Evolutionary conservation across 2,329 filamentous ascomycete genomes (phyloP).

Genomic region (Didymella arachidicola): DNA sequence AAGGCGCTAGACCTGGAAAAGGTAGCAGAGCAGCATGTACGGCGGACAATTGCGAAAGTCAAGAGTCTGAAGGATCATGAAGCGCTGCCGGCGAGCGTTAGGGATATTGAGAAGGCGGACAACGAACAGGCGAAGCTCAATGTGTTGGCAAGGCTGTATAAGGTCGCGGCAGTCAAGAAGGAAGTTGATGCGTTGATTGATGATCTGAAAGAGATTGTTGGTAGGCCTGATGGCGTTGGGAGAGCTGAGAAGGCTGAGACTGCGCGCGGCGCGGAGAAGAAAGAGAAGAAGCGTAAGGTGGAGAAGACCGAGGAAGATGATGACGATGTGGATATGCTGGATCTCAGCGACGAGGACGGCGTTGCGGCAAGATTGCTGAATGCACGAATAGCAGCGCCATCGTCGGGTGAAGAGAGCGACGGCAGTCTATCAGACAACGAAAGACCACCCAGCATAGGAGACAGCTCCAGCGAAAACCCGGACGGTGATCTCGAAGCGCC

Average conservation of each 20-base stretch:
- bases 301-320: conserved; percentile 1
- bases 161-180: conserved; percentile 65
- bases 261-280: conserved; percentile 21
- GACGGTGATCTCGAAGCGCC: conserved; percentile 32
- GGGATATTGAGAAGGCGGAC: conserved; percentile 49
- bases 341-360: conserved; percentile 40
- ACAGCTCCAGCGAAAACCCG: conserved; percentile 33
- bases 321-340: conserved; percentile 30
- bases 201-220: conserved; percentile 52
- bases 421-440: conserved; percentile 38
- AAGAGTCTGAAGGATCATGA: conserved; percentile 64
- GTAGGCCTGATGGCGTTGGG: conserved; percentile 9
- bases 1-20: conserved; percentile 63
- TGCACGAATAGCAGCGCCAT: conserved; percentile 52
- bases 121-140: conserved; percentile 61
- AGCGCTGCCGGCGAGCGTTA: conserved; percentile 53
- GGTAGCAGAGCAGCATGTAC: conserved; percentile 62
- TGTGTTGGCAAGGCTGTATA: conserved; percentile 66
- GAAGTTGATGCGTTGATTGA: conserved; percentile 58
- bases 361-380: conserved; percentile 48
- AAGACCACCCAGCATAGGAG: conserved; percentile 43
- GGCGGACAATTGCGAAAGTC: conserved; percentile 64
- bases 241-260: conserved; percentile 1
- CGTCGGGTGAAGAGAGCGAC: conserved; percentile 45
- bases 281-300: conserved; percentile 30